Base-by-base conservation (phyloP, 2,329 filamentous ascomycete genomes). In the Conoideocrella luteorostrata region DNA sequence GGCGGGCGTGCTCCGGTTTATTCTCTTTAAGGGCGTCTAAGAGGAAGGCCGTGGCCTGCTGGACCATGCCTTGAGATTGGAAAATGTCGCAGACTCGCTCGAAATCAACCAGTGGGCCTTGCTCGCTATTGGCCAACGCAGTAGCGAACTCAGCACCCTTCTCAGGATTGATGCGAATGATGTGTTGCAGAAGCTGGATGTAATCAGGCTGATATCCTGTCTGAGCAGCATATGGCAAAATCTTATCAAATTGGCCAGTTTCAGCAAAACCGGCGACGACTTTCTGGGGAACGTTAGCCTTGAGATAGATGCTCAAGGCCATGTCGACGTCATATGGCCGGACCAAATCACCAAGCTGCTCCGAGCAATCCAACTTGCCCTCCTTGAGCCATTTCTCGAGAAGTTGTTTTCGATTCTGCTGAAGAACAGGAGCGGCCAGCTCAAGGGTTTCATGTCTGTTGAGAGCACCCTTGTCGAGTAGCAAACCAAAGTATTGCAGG, bases 331-430 rank as follows among this genome's bases (percentile, higher is more conserved):
- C 93, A 56, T 96, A 88, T 17, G 86, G 77, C 38, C 93, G 86
- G 40, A 97, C 86, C 56, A 95, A 80, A 63, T 98, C 94, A 70
- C 93, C 93, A 39, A 98, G 80, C 66, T 96, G 88, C 70, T 98
- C 93, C 0, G 93, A 97, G 68, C 86, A 90, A 63, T 94, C 88
- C 34, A 98, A 77, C 74, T 98, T 98, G 67, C 88, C 86, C 69
- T 97, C 93, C 60, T 85, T 85, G 65, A 97, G 78, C 94, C 94
- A 98, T 69, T 98, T 98, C 69, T 97, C 93, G 22, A 98, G 78
- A 21, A 98, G 72, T 60, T 97, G 88, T 70, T 96, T 97, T 52
- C 93, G 82, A 64, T 90, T 93, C 67, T 98, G 93, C 45, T 86
- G 82, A 46, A 98, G 77, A 17, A 98, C 93, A 17, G 93, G 93